Evolutionary conservation across 2,329 filamentous ascomycete genomes (phyloP).

Genomic region (Trichoderma sp.): DNA sequence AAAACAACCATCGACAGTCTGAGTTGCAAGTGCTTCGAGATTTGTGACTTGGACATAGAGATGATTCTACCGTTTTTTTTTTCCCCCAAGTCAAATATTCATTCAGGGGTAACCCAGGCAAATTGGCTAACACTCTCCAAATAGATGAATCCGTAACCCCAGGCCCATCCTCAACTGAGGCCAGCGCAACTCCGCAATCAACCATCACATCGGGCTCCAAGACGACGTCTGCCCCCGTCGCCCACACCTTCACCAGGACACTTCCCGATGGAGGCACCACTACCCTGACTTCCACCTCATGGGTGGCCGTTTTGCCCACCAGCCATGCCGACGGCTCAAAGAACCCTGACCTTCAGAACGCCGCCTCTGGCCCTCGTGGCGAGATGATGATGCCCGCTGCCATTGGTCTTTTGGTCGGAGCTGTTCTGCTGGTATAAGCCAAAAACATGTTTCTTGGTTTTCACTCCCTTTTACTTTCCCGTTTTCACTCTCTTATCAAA

Average conservation of each 20-base stretch:
- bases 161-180: slow-evolving; percentile 32
- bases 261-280: slow-evolving; percentile 50
- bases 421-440: slow-evolving; percentile 37
- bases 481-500: background rate
- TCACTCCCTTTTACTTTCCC: background rate
- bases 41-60: background rate
- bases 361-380: slow-evolving; percentile 36
- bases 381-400: slow-evolving; percentile 36
- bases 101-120: background rate
- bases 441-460: background rate
- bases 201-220: slow-evolving; percentile 43
- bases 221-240: slow-evolving; percentile 44
- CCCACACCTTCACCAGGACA: slow-evolving; percentile 52
- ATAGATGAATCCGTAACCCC: slow-evolving; percentile 29
- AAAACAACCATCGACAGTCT: slow-evolving; percentile 14
- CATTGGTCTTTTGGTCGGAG: slow-evolving; percentile 38
- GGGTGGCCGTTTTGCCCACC: slow-evolving; percentile 50
- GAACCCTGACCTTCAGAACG: slow-evolving; percentile 46
- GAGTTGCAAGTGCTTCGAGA: slow-evolving; percentile 1
- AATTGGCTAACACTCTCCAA: slow-evolving; percentile 3
- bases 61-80: background rate
- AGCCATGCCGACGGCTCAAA: slow-evolving; percentile 36
- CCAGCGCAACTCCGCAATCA: background rate
- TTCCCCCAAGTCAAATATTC: slow-evolving; percentile 26
- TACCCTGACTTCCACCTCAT: slow-evolving; percentile 55